Conservation (phyloP, 257 asterid species). For the Fraxinus excelsior region DNA sequence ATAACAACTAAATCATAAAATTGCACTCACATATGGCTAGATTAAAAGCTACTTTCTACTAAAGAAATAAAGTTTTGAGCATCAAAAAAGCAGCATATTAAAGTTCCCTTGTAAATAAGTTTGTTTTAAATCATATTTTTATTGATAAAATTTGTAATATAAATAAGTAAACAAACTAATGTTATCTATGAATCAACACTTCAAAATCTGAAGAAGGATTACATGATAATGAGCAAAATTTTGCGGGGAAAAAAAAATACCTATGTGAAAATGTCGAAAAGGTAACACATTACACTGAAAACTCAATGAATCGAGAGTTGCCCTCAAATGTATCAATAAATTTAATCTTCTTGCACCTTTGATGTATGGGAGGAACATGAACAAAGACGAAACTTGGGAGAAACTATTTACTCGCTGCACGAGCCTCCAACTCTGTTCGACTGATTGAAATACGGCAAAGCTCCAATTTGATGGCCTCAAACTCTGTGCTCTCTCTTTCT, state of each 20-base stretch:
- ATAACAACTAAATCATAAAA: too few species aligned
- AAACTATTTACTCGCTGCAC: slow-evolving; percentile 26
- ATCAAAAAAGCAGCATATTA: too few species aligned
- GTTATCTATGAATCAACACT: background rate
- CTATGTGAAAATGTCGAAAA: background rate
- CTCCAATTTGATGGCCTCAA: slow-evolving; percentile 55
- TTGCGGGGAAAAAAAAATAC: background rate
- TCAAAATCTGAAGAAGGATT: background rate
- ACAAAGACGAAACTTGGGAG: slow-evolving; percentile 13
- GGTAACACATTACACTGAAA: background rate
- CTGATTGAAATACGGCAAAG: slow-evolving; percentile 35
- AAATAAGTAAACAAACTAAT: background rate
- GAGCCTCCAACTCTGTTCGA: slow-evolving; percentile 23
- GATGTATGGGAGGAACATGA: slow-evolving; percentile 20
- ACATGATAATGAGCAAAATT: background rate
- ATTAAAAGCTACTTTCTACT: too few species aligned
- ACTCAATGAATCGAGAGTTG: background rate
- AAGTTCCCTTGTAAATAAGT: too few species aligned
- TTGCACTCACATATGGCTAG: too few species aligned
- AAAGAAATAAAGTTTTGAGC: too few species aligned
- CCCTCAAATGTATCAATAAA: slow-evolving; percentile 14
- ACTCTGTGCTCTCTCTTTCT: slow-evolving; percentile 57
- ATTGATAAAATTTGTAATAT: too few species aligned
- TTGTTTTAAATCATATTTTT: too few species aligned
- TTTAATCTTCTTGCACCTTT: slow-evolving; percentile 12